Evolutionary conservation across 169 alveolate genomes (phyloP).

Genomic region (Eimeria mitis): DNA sequence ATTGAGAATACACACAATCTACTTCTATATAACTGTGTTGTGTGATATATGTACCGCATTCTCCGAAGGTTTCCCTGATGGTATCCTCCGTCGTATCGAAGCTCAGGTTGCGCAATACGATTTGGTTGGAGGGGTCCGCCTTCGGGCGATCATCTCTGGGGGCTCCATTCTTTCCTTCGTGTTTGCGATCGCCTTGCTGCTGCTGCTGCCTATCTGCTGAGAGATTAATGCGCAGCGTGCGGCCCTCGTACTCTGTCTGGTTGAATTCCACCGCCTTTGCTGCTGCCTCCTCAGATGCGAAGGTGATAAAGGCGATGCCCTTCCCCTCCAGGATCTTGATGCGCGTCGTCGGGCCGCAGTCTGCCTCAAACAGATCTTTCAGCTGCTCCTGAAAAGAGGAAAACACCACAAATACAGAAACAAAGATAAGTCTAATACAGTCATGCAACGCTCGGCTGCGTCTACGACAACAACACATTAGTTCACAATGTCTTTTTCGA

Average conservation of each 20-base stretch:
- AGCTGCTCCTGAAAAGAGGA: constrained; percentile 51
- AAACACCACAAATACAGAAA: neutral
- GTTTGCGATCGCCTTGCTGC: constrained; percentile 83
- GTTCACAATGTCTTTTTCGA: neutral
- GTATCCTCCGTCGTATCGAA: constrained; percentile 88
- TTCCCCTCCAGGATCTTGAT: constrained; percentile 90
- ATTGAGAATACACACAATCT: too few relatives aligned
- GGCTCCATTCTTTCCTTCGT: constrained; percentile 84
- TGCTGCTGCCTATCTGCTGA: constrained; percentile 90
- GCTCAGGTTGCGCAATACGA: constrained; percentile 88
- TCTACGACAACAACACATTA: neutral
- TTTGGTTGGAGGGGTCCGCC: constrained; percentile 70
- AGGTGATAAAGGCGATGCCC: constrained; percentile 95
- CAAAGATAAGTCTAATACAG: neutral
- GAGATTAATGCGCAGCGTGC: constrained; percentile 90
- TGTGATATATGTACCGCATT: constrained; percentile 85
- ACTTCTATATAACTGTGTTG: neutral
- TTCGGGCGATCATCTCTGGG: constrained; percentile 53
- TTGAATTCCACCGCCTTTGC: constrained; percentile 93
- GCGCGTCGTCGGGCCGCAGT: constrained; percentile 93
- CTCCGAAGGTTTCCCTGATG: constrained; percentile 88
- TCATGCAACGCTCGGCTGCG: neutral
- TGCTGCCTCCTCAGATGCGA: constrained; percentile 92
- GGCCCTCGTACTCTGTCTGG: constrained; percentile 91
- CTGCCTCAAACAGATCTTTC: constrained; percentile 90